These are phyloP conservation scores for Mariannaea elegans DNA, from an alignment of 2,329 filamentous ascomycete genomes.

Conservation along the genomic window DNA sequence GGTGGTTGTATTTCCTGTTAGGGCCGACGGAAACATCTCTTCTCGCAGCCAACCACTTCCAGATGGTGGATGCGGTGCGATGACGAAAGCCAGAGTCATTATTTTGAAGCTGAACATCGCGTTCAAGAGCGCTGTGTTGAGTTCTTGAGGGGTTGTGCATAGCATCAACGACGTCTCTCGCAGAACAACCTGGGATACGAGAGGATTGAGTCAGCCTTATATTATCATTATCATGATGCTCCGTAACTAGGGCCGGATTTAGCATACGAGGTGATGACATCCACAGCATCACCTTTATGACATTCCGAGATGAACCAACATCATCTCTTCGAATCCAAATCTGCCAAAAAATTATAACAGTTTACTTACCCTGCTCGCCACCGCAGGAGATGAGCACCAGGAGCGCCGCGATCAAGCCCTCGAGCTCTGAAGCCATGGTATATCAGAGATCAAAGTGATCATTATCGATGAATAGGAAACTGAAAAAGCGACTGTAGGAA, in stretches of 20 bases:
- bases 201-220: slow-evolving; percentile 13
- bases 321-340: neutral
- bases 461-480: slow-evolving; percentile 38
- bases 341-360: neutral
- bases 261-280: neutral
- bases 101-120: slow-evolving; percentile 16
- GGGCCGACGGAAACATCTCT: slow-evolving; percentile 48
- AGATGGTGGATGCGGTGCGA: slow-evolving; percentile 44
- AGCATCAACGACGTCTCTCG: slow-evolving; percentile 44
- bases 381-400: slow-evolving; percentile 49
- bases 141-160: slow-evolving; percentile 40
- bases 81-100: slow-evolving; percentile 31
- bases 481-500: slow-evolving; percentile 32
- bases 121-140: slow-evolving; percentile 20
- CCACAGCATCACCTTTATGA: too few species aligned
- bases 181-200: slow-evolving; percentile 41
- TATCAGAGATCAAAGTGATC: slow-evolving; percentile 26
- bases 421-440: slow-evolving; percentile 50
- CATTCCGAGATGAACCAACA: neutral
- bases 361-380: slow-evolving; percentile 49
- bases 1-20: slow-evolving; percentile 43
- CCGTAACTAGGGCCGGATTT: neutral
- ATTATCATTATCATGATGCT: neutral
- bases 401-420: slow-evolving; percentile 49
- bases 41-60: slow-evolving; percentile 48